Base-by-base conservation (phyloP, 768 basidiomycete genomes). In the Rhizopogon salebrosus region DNA sequence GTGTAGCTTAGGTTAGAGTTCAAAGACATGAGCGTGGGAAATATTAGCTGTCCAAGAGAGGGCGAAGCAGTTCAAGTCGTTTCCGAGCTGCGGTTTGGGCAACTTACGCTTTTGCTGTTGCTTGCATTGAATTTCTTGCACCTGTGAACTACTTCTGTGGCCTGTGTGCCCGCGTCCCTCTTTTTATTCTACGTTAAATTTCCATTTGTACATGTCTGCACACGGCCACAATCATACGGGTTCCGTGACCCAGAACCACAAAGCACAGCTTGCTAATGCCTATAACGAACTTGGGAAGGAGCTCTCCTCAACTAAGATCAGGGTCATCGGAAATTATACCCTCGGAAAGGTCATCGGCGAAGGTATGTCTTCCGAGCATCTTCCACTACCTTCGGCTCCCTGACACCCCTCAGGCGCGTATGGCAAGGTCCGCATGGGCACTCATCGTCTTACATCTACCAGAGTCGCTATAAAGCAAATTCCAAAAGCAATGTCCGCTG, bases 221-320 rank as follows among this genome's bases (percentile, higher is more conserved):
- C 78, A 73, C 59, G 77, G 77, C 59, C 85, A 86, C 74, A 83
- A 79, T 69, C 78, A 79, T 54, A 74, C 82, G 36, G 73, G 71
- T 54, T 86, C 84, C 56, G 69, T 85, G 57, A 73, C 79, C 45
- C 82, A 85, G 72, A 92, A 91, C 69, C 80, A 86, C 72, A 90
- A 86, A 71, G 89, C 87, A 26, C 84, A 94, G 69, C 91, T 98
- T 65, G 88, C 88, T 63, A 92, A 83, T 68, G 95, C 95, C 54
- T 98, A 98, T 76, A 94, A 94, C 73, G 94, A 95, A 77, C 82
- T 98, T 6, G 95, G 94, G 60, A 95, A 88, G 75, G 95, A 97
- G 70, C 83, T 98, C 26, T 85, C 88, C n/a, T 92, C 91, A 23
- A 81, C 82, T 57, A 94, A 89, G 74, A 77, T 98, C 52, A 86